These are phyloP conservation scores for Coemansia sp. DNA, from an alignment of 192 early-diverging fungal genomes.

Conservation along the genomic window DNA sequence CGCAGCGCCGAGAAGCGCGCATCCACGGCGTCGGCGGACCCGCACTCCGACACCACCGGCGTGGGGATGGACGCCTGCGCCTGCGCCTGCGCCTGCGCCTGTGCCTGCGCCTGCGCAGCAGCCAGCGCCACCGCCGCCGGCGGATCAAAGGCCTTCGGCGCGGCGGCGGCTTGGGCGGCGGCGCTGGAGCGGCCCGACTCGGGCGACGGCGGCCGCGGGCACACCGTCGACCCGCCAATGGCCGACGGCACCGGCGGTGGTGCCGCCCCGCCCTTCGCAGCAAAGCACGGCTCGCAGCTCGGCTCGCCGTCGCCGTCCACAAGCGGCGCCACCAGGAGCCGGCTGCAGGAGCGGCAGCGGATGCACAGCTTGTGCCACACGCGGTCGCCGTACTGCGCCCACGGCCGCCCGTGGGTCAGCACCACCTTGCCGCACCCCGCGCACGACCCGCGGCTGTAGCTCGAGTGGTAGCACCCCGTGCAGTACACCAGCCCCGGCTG, in stretches of 20 bases:
- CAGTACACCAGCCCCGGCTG: constrained; percentile 47
- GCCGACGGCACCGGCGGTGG: constrained; percentile 17
- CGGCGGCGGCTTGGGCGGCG: background rate
- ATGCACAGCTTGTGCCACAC: constrained; percentile 58
- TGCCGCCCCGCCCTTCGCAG: background rate
- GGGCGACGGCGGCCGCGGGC: constrained; percentile 4
- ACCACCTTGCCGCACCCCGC: constrained; percentile 47
- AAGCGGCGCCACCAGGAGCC: constrained; percentile 41
- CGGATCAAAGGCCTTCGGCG: background rate
- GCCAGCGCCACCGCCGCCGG: background rate
- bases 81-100: background rate
- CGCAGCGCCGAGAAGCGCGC: constrained; percentile 7
- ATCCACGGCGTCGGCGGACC: constrained; percentile 15
- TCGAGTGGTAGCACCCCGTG: constrained; percentile 51
- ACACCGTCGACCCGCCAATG: constrained; percentile 9
- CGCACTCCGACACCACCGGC: constrained; percentile 38
- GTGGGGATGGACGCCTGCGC: constrained; percentile 40
- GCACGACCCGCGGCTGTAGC: constrained; percentile 53
- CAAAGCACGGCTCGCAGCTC: constrained; percentile 53
- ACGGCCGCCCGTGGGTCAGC: constrained; percentile 52
- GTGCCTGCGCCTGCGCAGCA: background rate
- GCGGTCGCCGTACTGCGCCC: constrained; percentile 49
- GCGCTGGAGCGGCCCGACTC: background rate
- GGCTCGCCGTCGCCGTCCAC: constrained; percentile 41
- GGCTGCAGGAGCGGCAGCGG: constrained; percentile 38